Evolutionary conservation across 2,329 filamentous ascomycete genomes (phyloP).

Genomic region (Dothidotthia symphoricarpi): DNA sequence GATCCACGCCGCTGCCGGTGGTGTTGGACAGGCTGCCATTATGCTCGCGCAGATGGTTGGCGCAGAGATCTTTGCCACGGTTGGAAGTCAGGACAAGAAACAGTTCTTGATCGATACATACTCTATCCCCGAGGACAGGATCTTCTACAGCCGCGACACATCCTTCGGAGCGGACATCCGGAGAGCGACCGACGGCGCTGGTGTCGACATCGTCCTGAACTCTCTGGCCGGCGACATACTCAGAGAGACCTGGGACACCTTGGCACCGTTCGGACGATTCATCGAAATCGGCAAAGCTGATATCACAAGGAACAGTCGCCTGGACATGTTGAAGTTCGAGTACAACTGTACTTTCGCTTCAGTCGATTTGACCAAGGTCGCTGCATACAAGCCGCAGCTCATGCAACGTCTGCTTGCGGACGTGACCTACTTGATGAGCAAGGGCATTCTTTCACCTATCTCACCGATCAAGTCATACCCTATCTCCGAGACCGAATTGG

Average conservation of each 20-base stretch:
- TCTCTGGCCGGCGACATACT: constrained; percentile 27
- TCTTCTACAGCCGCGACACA: constrained; percentile 32
- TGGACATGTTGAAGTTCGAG: constrained; percentile 14
- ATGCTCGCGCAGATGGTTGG: constrained; percentile 13
- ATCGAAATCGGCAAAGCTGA: constrained; percentile 23
- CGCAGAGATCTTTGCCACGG: constrained; percentile 4
- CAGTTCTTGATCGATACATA: constrained; percentile 10
- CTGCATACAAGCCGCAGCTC: constrained; percentile 4
- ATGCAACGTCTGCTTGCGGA: constrained; percentile 7
- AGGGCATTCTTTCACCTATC: constrained; percentile 1
- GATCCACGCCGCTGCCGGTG: constrained; percentile 25
- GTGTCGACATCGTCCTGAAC: constrained; percentile 41
- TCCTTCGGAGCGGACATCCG: constrained; percentile 27
- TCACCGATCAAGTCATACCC: constrained; percentile 5
- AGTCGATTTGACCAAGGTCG: constrained; percentile 4
- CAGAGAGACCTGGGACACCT: constrained; percentile 20
- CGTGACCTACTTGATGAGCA: constrained; percentile 3
- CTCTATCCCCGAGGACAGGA: constrained; percentile 31
- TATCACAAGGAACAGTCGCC: constrained; percentile 9
- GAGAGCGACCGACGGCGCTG: constrained; percentile 22
- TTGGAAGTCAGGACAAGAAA: constrained; percentile 3
- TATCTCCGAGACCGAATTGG: constrained; percentile 10
- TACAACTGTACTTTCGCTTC: constrained; percentile 9
- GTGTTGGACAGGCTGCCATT: constrained; percentile 21
- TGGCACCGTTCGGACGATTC: constrained; percentile 36